These are phyloP conservation scores for Ascochyta viciae-villosae DNA, from an alignment of 2,329 filamentous ascomycete genomes.

Conservation along the genomic window DNA sequence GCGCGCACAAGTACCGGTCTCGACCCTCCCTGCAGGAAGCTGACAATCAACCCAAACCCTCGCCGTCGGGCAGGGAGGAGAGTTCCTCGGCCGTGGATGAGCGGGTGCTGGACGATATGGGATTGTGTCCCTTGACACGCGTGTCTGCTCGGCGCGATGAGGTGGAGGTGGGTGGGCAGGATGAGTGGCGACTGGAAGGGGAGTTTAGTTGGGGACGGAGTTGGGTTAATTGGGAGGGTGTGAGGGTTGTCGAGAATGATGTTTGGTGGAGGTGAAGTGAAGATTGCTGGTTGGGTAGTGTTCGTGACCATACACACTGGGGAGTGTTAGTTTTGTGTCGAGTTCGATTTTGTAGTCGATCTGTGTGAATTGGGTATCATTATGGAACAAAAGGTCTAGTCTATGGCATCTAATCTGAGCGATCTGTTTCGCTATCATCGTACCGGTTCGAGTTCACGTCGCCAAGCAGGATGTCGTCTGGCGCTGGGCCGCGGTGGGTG, in stretches of 20 bases:
- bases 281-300: background rate
- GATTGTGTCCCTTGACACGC: background rate
- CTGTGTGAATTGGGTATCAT: background rate
- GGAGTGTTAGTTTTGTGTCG: background rate
- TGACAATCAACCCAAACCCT: no score
- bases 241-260: background rate
- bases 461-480: constrained; percentile 76
- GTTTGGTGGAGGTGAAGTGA: background rate
- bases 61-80: no score
- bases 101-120: background rate
- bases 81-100: background rate
- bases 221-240: background rate
- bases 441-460: constrained; percentile 67
- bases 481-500: constrained; percentile 62
- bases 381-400: background rate
- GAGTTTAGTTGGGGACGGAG: background rate
- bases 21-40: background rate
- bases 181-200: background rate
- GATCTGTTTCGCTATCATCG: constrained; percentile 61
- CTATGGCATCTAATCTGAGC: constrained; percentile 17
- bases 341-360: background rate
- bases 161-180: background rate
- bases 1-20: background rate
- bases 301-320: background rate
- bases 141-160: background rate